Evolutionary conservation across 768 basidiomycete genomes (phyloP).

Genomic region (Rhizopogon vinicolor): DNA sequence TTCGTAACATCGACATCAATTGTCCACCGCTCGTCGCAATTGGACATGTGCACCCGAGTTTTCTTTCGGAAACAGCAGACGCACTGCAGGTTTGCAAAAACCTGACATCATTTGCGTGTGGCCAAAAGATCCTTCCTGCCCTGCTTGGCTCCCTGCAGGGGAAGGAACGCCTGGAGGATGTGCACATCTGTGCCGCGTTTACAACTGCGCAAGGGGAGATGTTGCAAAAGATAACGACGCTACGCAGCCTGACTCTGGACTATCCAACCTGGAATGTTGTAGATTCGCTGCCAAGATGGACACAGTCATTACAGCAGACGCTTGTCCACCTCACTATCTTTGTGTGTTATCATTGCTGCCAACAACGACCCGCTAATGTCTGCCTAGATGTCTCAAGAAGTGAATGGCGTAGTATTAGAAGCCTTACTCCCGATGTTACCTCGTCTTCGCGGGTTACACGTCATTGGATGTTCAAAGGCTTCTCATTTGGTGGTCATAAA

Average conservation of each 20-base stretch:
- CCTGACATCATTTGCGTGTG: conserved; percentile 54
- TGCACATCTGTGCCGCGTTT: conserved; percentile 53
- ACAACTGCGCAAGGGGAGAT: conserved; percentile 43
- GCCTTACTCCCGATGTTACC: conserved; percentile 46
- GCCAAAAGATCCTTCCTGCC: conserved; percentile 38
- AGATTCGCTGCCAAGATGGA: conserved; percentile 58
- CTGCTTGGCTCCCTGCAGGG: conserved; percentile 44
- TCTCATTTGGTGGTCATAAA: conserved; percentile 48
- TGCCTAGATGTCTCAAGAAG: conserved; percentile 48
- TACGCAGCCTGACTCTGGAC: conserved; percentile 51
- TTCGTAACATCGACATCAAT: conserved; percentile 55
- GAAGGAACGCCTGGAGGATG: conserved; percentile 38
- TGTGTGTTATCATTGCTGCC: conserved; percentile 34
- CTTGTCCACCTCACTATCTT: conserved; percentile 54
- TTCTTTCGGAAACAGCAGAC: conserved; percentile 47
- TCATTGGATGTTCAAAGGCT: conserved; percentile 55
- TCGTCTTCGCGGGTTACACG: conserved; percentile 50
- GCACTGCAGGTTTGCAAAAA: conserved; percentile 48
- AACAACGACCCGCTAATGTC: neutral
- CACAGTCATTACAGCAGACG: conserved; percentile 33
- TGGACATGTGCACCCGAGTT: conserved; percentile 34
- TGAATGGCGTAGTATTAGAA: conserved; percentile 50
- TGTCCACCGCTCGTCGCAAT: conserved; percentile 38
- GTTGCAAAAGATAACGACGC: conserved; percentile 33
- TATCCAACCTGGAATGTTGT: conserved; percentile 59